Conservation (phyloP, 768 basidiomycete genomes). For the Leccinum imitatum region DNA sequence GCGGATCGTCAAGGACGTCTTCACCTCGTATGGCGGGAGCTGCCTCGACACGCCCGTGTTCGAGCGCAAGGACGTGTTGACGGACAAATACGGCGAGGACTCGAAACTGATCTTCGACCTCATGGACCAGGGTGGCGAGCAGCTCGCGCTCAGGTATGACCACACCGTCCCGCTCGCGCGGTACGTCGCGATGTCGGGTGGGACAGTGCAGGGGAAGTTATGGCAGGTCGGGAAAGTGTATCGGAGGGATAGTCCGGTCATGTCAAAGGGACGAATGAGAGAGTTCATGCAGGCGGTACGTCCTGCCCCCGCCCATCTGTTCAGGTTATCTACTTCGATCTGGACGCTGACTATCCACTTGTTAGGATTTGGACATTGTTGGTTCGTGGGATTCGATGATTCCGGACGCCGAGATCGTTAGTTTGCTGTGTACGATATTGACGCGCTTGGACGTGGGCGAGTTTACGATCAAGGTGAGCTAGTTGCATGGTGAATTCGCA, state of each 20-base stretch:
- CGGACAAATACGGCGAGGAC: constrained; percentile 98
- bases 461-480: constrained; percentile 85
- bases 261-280: constrained; percentile 97
- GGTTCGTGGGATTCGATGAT: constrained; percentile 96
- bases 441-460: constrained; percentile 87
- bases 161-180: constrained; percentile 96
- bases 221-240: constrained; percentile 99
- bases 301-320: background rate
- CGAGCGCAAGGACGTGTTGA: constrained; percentile 92
- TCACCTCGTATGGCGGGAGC: constrained; percentile 84
- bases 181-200: constrained; percentile 94
- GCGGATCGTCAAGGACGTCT: constrained; percentile 80
- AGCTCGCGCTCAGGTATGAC: constrained; percentile 92
- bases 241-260: constrained; percentile 92
- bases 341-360: background rate
- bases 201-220: constrained; percentile 75
- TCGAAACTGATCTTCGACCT: constrained; percentile 97
- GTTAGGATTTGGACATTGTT: constrained; percentile 91
- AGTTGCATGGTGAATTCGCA: background rate
- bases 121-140: constrained; percentile 95
- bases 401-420: constrained; percentile 90
- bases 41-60: constrained; percentile 99
- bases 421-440: constrained; percentile 77
- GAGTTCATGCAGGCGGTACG: constrained; percentile 96
- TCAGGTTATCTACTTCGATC: background rate